Evolutionary conservation across 2,329 filamentous ascomycete genomes (phyloP).

Genomic region (Phialophora expanda): DNA sequence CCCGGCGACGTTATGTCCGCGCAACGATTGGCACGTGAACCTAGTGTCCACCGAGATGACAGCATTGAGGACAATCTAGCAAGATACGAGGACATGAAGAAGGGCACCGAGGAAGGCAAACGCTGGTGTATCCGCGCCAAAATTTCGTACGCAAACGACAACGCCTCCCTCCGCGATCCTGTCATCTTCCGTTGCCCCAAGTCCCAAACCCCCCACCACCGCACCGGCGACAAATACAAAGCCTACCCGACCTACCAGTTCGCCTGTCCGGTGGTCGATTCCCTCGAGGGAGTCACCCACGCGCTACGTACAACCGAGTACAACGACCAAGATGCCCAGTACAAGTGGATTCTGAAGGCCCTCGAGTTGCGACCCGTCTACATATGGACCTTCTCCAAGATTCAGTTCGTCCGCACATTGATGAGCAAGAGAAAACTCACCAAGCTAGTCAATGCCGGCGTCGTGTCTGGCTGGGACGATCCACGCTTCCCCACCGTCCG

Average conservation of each 20-base stretch:
- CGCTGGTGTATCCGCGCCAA: constrained; percentile 94
- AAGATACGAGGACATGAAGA: constrained; percentile 93
- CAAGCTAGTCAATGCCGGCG: constrained; percentile 55
- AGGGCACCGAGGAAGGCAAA: constrained; percentile 75
- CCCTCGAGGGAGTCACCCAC: constrained; percentile 68
- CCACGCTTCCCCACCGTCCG: constrained; percentile 58
- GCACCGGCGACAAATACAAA: constrained; percentile 68
- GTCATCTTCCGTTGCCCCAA: constrained; percentile 86
- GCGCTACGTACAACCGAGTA: constrained; percentile 69
- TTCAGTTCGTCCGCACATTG: constrained; percentile 58
- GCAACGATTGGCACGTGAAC: constrained; percentile 81
- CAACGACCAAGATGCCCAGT: constrained; percentile 58
- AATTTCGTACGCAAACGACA: constrained; percentile 87
- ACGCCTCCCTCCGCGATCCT: constrained; percentile 94
- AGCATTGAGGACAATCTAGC: constrained; percentile 81
- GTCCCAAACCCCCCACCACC: constrained; percentile 69
- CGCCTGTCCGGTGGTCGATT: constrained; percentile 67
- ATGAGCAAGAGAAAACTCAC: constrained; percentile 59
- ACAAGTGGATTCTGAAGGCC: constrained; percentile 58
- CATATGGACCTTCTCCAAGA: constrained; percentile 59
- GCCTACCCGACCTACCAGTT: constrained; percentile 72
- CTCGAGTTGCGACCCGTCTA: constrained; percentile 54
- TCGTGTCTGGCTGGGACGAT: constrained; percentile 59
- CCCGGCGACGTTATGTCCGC: constrained; percentile 85
- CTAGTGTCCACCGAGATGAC: constrained; percentile 79